phyloP scores from a whole-genome alignment of 1,284 basidiomycete genomes.

The Boletus holoroseus region DNA sequence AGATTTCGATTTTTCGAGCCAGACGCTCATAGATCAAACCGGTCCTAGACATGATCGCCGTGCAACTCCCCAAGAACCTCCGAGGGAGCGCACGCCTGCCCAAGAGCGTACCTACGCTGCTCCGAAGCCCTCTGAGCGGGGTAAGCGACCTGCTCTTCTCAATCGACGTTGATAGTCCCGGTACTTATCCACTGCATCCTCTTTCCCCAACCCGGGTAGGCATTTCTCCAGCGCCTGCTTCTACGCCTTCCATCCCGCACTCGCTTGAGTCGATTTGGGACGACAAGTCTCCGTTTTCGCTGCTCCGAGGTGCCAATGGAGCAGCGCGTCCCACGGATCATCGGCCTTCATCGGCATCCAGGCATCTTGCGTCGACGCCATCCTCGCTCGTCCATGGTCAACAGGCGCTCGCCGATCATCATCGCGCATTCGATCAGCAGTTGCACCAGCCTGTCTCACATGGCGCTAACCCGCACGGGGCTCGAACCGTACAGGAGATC shows the following conservation, averaged over 20 bases:
- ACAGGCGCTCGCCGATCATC: conserved; percentile 21
- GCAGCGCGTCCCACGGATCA: conserved; percentile 36
- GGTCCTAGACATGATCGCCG: conserved; percentile 15
- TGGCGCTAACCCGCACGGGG: conserved; percentile 40
- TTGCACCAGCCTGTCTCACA: conserved; percentile 32
- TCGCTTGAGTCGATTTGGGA: conserved; percentile 75
- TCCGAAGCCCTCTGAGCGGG: conserved; percentile 26
- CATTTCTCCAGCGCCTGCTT: conserved; percentile 32
- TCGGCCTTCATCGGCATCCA: conserved; percentile 26
- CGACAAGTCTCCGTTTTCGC: conserved; percentile 68
- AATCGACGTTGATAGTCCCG: conserved; percentile 3
- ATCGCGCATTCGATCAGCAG: conserved; percentile 33
- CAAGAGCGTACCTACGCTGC: conserved; percentile 22
- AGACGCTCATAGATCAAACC: conserved; percentile 34
- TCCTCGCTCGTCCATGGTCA: conserved; percentile 20
- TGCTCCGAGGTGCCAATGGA: conserved; percentile 55
- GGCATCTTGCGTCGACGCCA: conserved; percentile 22
- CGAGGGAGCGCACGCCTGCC: conserved; percentile 29
- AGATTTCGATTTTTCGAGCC: conserved; percentile 84
- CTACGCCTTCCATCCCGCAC: conserved; percentile 29
- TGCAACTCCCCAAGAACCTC: conserved; percentile 21
- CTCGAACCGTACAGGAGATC: conserved; percentile 86
- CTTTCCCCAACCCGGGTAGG: conserved; percentile 25
- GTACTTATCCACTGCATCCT: conserved; percentile 12
- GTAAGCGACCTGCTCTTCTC: conserved; percentile 24